Base-by-base conservation (phyloP, 1,139 yeast species). In the Nakaseomyces nivariensis region DNA sequence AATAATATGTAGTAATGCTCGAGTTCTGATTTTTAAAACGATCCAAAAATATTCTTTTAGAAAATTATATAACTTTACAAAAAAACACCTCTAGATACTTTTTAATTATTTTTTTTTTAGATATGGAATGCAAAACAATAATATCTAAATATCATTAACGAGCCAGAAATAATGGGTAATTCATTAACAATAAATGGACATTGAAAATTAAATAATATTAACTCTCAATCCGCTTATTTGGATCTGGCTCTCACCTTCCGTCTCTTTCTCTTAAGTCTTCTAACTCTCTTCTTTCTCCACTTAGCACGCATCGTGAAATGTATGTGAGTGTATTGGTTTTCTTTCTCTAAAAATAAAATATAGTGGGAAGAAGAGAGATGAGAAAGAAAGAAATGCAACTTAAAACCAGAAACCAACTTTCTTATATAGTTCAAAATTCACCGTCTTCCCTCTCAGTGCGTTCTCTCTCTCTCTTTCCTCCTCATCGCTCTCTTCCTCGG, bases 241-340 rank as follows among this genome's bases (percentile, higher is more conserved):
- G 92, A 84, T 87, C 97, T 87, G 77, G 97, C 97, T 86, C 97
- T 86, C 71, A 89, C 96, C 95, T 88, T 88, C 95, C 97, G 95
- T 85, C 97, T 85, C 95, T 89, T 89, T 84, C 96, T 86, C 85
- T 89, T 89, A 74, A 89, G 87, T 87, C 96, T 87, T 87, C 97
- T 88, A 78, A 85, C 95, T 88, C 97, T 88, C 95, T 89, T 89
- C 85, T 89, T 89, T 87, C 96, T 47, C 97, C 96, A 87, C 83
- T 85, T 85, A 77, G 82, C 79, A 82, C 95, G 84, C 95, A 85
- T 85, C 65, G 64, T 71, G 60, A 54, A 26, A 52, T 54, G 49
- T 51, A 53, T 55, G 51, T 51, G 56, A 46, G 51, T 48, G 52
- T 53, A 49, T 56, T 59, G 59, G 46, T 48, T 45, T 54, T 43